These are phyloP conservation scores for Penicillium robsamsonii DNA, from an alignment of 495 filamentous ascomycete genomes.

Conservation along the genomic window DNA sequence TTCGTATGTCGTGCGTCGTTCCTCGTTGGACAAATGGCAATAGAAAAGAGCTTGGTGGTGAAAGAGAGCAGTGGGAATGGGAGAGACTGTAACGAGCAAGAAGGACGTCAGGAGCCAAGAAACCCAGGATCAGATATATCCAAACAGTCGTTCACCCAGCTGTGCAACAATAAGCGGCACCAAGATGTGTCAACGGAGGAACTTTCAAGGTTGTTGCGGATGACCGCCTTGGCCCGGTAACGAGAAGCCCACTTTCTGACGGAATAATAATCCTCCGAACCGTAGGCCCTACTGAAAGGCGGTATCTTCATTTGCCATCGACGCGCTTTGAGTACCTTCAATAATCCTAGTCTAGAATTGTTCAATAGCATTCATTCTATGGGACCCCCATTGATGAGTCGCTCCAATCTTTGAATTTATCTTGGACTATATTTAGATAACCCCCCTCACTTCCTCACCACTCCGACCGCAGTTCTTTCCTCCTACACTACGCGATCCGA, in stretches of 20 bases:
- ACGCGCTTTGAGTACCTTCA: conserved; percentile 2
- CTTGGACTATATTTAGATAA: not conserved
- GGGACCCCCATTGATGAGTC: not conserved
- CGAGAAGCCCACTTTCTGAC: conserved; percentile 7
- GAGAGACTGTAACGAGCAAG: conserved; percentile 3
- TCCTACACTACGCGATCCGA: not conserved
- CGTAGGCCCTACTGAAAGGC: not conserved
- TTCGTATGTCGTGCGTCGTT: not conserved
- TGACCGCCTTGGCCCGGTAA: conserved; percentile 7
- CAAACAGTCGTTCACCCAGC: not conserved
- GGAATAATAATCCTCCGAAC: not conserved
- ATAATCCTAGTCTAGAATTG: not conserved
- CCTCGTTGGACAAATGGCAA: conserved; percentile 5
- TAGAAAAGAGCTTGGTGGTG: not conserved
- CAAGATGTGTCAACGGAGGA: conserved; percentile 1
- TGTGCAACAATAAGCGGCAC: conserved; percentile 9
- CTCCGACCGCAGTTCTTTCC: not conserved
- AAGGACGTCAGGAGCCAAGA: not conserved
- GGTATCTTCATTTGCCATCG: conserved; percentile 4
- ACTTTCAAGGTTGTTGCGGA: conserved; percentile 8
- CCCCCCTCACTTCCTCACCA: not conserved
- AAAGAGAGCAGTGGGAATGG: not conserved
- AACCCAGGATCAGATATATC: not conserved
- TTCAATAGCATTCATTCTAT: conserved; percentile 1
- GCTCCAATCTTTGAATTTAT: not conserved